Percentiles rank a stretch among this genome's conserved stretches.
phyloP scores from a whole-genome alignment of 2,329 filamentous ascomycete genomes.

The Ceratocystis harringtonii region DNA sequence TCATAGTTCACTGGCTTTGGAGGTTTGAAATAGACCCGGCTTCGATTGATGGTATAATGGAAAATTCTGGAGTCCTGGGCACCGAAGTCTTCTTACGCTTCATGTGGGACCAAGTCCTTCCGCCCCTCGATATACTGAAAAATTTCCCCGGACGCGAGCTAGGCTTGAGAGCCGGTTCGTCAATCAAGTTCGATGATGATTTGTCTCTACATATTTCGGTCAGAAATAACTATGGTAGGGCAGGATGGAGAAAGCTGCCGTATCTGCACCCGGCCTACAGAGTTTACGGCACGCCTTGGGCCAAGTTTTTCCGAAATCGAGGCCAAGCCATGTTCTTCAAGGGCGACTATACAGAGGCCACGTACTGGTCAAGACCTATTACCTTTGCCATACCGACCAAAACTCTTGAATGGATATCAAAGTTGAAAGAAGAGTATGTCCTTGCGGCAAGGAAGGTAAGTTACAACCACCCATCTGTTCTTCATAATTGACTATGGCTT shows the following conservation, averaged over 20 bases:
- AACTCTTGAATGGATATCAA: background rate
- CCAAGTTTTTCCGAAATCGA: conserved; percentile 10
- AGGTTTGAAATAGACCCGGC: background rate
- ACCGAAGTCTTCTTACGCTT: conserved; percentile 11
- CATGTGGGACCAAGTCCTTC: conserved; percentile 13
- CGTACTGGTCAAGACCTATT: background rate
- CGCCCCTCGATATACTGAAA: background rate
- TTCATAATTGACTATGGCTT: background rate
- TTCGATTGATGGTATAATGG: background rate
- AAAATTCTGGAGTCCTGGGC: background rate
- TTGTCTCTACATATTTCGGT: background rate
- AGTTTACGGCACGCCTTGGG: conserved; percentile 6
- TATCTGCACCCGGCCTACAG: conserved; percentile 8
- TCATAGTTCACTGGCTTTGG: conserved; percentile 10
- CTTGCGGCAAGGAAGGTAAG: background rate
- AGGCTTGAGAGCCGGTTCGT: background rate
- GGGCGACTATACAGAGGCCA: background rate
- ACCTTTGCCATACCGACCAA: conserved; percentile 8
- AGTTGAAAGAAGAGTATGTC: background rate
- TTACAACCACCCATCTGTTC: background rate
- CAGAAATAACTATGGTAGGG: background rate
- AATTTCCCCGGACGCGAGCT: conserved; percentile 6
- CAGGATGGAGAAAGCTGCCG: background rate
- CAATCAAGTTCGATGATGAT: background rate
- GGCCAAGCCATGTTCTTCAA: conserved; percentile 8